Base-by-base conservation (phyloP, 768 basidiomycete genomes). In the Termitomyces sp. region DNA sequence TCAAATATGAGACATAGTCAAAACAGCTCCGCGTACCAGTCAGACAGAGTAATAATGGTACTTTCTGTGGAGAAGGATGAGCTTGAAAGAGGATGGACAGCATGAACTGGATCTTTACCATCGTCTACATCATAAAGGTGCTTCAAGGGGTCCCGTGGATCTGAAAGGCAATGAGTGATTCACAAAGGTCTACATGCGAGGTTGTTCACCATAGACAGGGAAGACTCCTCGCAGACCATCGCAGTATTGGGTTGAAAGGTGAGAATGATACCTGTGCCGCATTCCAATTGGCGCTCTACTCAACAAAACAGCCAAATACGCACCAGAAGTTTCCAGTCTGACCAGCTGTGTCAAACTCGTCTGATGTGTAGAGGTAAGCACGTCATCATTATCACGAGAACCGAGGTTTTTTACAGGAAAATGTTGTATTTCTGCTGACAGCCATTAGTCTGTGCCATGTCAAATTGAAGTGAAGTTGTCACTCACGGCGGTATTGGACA, bases 171-270 rank as follows among this genome's bases (percentile, higher is more conserved):
- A 36, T 43, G 16, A 48, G n/a, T 26, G 36, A 28, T 4, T 16
- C 3, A 4, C 7, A 1, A 49, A 38, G 14, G 26, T 30, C 18
- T 6, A 28, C 1, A 13, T 13, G 23, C 1, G 36, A 36, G 12
- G 26, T 43, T n/a, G 26, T 55, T 41, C 53, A 67, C 70, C 69
- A 9, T 74, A 69, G 14, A 71, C 65, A 26, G 66, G 47, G 70
- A 72, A 58, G 69, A 64, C 41, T 68, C 64, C 62, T 60, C 74
- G 50, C 71, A 75, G 18, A 64, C 81, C 81, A 58, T 82, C 80
- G 32, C 80, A 81, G 58, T 82, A 82, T 61, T 82, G 81, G 4
- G 75, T 75, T 5, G 72, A 71, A 43, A 73, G 67, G 56, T 82
- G 81, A 14, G 77, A 78, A 60, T 81, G 79, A 56, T 59, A 72